Base-by-base conservation (phyloP, 495 filamentous ascomycete species). In the Elasticomyces elasticus region DNA sequence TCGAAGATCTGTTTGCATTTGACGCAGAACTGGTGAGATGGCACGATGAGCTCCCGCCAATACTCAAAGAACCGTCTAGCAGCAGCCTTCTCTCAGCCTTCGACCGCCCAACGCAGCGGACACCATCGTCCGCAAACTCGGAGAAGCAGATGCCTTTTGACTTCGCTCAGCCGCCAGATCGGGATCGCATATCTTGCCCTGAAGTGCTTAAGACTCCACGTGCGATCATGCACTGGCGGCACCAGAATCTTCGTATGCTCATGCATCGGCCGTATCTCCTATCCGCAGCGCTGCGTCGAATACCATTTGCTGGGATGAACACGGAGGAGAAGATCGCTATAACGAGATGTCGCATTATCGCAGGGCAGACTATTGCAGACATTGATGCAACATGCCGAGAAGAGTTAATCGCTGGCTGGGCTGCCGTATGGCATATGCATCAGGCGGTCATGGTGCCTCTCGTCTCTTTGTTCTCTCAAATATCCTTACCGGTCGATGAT, bases 191-290 rank as follows among this genome's bases (percentile, higher is more conserved):
- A 59, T 78, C 82, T 1, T 86, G 83, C 67, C 80, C 83, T 0
- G 81, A 85, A 58, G 78, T 82, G 0, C 77, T 89, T 20, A 77
- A 79, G 54, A 82, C 82, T 52, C 79, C 82, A 0, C 74, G 84
- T 50, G 80, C 80, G 51, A 78, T 89, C 61, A 89, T 88, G 83
- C 83, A 86, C 64, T 90, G 85, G 86, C 76, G 85, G 15, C 88
- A 84, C 66, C 78, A 82, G 63, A 87, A 86, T 60, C 77, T 86
- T 49, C 82, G 86, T 50, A 86, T 89, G 70, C 77, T 89, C 1
- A 78, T 89, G 15, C 82, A 88, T 64, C 78, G 86, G 0, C 86
- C 86, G 0, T 82, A 83, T 0, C 74, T 90, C 4, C 75, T 90
- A 2, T 83, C 78, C 61, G 76, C 84, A 4, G 85, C 85, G 5